These are phyloP conservation scores for Capsicum baccatum DNA, from an alignment of 257 asterid species.

Conservation along the genomic window DNA sequence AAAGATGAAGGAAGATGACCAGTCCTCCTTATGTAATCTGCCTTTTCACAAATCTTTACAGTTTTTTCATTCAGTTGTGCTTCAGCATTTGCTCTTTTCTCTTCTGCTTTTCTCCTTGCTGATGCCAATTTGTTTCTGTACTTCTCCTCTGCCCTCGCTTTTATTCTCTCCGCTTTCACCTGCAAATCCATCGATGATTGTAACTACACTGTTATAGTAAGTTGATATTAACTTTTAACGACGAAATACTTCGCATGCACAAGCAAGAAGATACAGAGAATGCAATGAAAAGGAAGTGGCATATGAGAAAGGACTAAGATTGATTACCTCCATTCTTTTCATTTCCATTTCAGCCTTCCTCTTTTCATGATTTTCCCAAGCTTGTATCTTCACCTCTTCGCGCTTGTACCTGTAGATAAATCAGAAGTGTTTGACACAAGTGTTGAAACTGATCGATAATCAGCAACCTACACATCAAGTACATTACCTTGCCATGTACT, in stretches of 20 bases:
- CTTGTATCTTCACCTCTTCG: slow-evolving; percentile 90
- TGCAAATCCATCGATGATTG: slow-evolving; percentile 22
- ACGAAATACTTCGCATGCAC: not conserved
- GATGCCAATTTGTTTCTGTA: slow-evolving; percentile 69
- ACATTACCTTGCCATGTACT: slow-evolving; percentile 81
- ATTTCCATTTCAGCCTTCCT: slow-evolving; percentile 89
- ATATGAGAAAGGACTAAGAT: not conserved
- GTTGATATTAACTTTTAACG: not conserved
- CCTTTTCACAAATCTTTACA: slow-evolving; percentile 64
- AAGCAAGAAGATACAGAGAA: not conserved
- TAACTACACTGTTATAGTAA: not conserved
- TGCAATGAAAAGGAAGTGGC: not conserved
- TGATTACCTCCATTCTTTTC: slow-evolving; percentile 76
- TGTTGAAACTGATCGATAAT: not conserved
- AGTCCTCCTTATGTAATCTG: slow-evolving; percentile 77
- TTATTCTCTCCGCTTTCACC: slow-evolving; percentile 86
- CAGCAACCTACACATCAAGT: not conserved
- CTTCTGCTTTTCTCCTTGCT: slow-evolving; percentile 82
- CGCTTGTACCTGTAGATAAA: slow-evolving; percentile 68
- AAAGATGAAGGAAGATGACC: slow-evolving; percentile 77
- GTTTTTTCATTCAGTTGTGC: slow-evolving; percentile 78
- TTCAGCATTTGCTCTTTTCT: slow-evolving; percentile 81
- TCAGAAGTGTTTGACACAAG: not conserved
- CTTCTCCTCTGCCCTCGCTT: slow-evolving; percentile 81
- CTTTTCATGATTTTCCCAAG: slow-evolving; percentile 92